Percentiles rank a stretch among this genome's conserved stretches.
These are phyloP conservation scores for Ogataea salicorniae DNA, from an alignment of 805 yeast genomes.

Conservation along the genomic window DNA sequence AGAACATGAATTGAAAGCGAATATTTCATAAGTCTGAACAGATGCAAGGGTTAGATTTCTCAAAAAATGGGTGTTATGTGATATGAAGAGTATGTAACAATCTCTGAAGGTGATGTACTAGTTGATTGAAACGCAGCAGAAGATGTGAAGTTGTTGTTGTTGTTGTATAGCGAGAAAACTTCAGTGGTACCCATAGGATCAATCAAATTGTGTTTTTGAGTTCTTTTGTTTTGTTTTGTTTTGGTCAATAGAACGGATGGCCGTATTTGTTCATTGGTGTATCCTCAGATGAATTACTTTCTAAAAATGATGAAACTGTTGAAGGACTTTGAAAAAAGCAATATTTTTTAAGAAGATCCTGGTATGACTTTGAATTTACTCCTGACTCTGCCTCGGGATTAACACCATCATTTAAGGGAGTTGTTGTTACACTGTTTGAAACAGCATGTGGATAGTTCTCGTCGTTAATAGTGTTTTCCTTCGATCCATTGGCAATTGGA, in stretches of 20 bases:
- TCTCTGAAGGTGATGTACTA: not conserved
- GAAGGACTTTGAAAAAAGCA: slow-evolving; percentile 49
- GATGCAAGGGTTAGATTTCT: no score
- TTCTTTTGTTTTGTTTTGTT: not conserved
- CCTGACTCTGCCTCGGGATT: slow-evolving; percentile 3
- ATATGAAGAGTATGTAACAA: not conserved
- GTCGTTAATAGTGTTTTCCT: not conserved
- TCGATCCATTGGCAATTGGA: not conserved
- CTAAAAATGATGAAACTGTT: slow-evolving; percentile 29
- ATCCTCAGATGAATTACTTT: slow-evolving; percentile 14
- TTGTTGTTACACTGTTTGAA: not conserved
- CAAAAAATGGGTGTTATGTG: no score
- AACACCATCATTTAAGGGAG: not conserved
- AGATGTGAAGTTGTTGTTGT: no score
- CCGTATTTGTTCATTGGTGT: slow-evolving; percentile 14
- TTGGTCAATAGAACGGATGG: slow-evolving; percentile 22
- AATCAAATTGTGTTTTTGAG: not conserved
- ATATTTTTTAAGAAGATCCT: slow-evolving; percentile 52
- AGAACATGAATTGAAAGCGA: no score
- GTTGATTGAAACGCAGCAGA: no score
- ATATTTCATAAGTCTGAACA: no score
- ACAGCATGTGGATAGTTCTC: not conserved
- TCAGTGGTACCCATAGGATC: no score
- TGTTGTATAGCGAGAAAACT: no score
- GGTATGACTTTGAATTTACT: slow-evolving; percentile 48